Conservation (phyloP, 352 stramenopile genomes). For the Discostella stelligera region DNA sequence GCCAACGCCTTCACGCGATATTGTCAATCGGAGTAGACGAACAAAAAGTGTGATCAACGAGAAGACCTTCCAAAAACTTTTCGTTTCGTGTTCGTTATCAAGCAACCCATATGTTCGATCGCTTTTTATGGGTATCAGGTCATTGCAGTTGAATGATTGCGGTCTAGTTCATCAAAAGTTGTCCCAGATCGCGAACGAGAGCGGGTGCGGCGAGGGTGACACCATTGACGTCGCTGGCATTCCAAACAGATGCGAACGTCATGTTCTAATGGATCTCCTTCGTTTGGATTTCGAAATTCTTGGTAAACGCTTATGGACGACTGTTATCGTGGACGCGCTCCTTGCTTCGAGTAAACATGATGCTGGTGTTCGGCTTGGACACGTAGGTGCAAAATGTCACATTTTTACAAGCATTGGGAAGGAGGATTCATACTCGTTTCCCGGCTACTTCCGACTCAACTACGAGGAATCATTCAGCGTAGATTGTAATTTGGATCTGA, state of each 20-base stretch:
- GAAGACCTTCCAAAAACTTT: slow-evolving; percentile 43
- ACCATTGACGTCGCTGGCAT: slow-evolving; percentile 34
- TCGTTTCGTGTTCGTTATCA: slow-evolving; percentile 41
- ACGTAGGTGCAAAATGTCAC: slow-evolving; percentile 18
- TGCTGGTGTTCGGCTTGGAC: slow-evolving; percentile 12
- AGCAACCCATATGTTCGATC: slow-evolving; percentile 44
- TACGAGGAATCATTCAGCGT: background rate
- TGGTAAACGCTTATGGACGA: slow-evolving; percentile 64
- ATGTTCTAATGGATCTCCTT: slow-evolving; percentile 68
- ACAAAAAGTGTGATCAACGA: slow-evolving; percentile 14
- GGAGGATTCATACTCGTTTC: background rate
- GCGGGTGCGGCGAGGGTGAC: slow-evolving; percentile 17
- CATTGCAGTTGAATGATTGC: slow-evolving; percentile 27
- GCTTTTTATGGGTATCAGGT: slow-evolving; percentile 31
- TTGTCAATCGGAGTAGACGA: background rate
- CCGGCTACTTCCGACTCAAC: slow-evolving; percentile 29
- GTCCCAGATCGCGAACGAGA: slow-evolving; percentile 21
- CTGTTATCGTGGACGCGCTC: slow-evolving; percentile 75
- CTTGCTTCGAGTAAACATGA: slow-evolving; percentile 43
- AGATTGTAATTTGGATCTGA: slow-evolving; percentile 12
- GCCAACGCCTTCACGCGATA: background rate
- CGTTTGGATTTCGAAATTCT: slow-evolving; percentile 73
- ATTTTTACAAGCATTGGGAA: slow-evolving; percentile 14
- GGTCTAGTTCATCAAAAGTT: slow-evolving; percentile 30
- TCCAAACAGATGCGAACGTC: slow-evolving; percentile 17